Percentiles rank a stretch among this genome's conserved stretches.
Evolutionary conservation across 2,329 filamentous ascomycete species (phyloP).

Genomic region (Daldinia sp.): DNA sequence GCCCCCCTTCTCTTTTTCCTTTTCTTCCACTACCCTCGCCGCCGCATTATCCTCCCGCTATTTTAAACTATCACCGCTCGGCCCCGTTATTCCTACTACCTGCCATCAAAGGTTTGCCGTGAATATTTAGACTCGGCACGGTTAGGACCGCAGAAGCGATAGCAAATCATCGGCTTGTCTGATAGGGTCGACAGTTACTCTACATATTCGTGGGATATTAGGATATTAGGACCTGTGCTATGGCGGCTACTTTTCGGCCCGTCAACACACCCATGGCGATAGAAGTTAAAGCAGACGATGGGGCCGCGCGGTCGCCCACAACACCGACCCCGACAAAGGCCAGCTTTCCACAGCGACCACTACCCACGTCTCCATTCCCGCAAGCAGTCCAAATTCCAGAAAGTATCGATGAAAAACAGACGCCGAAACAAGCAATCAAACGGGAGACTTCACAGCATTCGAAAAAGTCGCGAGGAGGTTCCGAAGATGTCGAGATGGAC

Average conservation of each 20-base stretch:
- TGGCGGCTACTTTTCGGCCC: constrained; percentile 63
- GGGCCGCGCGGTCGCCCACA: constrained; percentile 47
- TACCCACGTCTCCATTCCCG: constrained; percentile 66
- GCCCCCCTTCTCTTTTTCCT: constrained; percentile 28
- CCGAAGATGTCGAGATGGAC: constrained; percentile 81
- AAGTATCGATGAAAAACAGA: constrained; percentile 58
- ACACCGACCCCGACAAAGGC: constrained; percentile 73
- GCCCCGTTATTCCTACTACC: constrained; percentile 35
- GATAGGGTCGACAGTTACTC: constrained; percentile 8
- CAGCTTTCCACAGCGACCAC: constrained; percentile 67
- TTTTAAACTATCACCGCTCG: constrained; percentile 37
- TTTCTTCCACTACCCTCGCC: constrained; percentile 24
- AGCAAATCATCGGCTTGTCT: constrained; percentile 3
- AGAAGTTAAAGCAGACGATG: constrained; percentile 48
- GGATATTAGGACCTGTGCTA: constrained; percentile 40
- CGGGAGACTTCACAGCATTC: constrained; percentile 72
- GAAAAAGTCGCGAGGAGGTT: constrained; percentile 67
- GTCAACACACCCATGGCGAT: constrained; percentile 59
- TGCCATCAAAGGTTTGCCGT: constrained; percentile 9
- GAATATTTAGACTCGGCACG: constrained; percentile 1
- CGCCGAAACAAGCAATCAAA: constrained; percentile 50
- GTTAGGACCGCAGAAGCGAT: constrained; percentile 6
- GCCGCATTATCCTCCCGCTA: constrained; percentile 28
- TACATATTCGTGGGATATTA: constrained; percentile 5
- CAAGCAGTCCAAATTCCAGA: constrained; percentile 63